Evolutionary conservation across 139 green algal species (phyloP).

Genomic region (Desmodesmus armatus): DNA sequence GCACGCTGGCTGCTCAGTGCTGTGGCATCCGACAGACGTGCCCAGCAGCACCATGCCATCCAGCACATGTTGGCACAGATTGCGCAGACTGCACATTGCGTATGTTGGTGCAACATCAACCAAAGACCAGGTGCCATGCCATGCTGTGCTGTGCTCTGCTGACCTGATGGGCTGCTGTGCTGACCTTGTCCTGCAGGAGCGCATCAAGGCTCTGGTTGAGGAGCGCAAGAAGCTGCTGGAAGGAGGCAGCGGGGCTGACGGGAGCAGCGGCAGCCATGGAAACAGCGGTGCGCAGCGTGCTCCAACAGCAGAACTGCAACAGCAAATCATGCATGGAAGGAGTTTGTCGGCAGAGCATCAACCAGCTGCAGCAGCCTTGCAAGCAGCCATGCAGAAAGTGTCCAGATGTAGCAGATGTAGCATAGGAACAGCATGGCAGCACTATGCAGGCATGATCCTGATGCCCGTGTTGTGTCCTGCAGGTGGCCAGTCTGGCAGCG

Average conservation of each 20-base stretch:
- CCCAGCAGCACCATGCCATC: neutral
- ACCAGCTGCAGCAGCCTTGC: neutral
- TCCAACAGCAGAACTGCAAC: neutral
- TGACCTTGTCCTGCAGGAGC: slow-evolving; percentile 50
- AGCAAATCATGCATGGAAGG: neutral
- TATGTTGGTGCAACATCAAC: too few relatives aligned
- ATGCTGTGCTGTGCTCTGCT: neutral
- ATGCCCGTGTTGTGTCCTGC: neutral
- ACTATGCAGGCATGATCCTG: neutral
- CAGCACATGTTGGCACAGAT: too few relatives aligned
- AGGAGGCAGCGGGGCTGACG: slow-evolving; percentile 20
- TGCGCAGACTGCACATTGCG: too few relatives aligned
- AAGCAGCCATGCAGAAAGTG: neutral
- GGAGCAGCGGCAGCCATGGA: neutral
- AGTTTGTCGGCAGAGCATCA: neutral
- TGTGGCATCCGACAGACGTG: neutral
- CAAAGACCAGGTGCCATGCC: too few relatives aligned
- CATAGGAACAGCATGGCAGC: neutral
- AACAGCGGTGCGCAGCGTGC: neutral
- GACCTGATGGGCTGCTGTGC: neutral
- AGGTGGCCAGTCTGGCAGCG: neutral
- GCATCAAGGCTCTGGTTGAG: slow-evolving; percentile 72
- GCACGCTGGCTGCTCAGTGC: neutral
- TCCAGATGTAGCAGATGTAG: too few relatives aligned
- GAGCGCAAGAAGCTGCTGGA: slow-evolving; percentile 75